Percentiles rank a stretch among this genome's conserved stretches.
These are phyloP conservation scores for Macroventuria anomochaeta DNA, from an alignment of 2,329 filamentous ascomycete species.

Conservation along the genomic window DNA sequence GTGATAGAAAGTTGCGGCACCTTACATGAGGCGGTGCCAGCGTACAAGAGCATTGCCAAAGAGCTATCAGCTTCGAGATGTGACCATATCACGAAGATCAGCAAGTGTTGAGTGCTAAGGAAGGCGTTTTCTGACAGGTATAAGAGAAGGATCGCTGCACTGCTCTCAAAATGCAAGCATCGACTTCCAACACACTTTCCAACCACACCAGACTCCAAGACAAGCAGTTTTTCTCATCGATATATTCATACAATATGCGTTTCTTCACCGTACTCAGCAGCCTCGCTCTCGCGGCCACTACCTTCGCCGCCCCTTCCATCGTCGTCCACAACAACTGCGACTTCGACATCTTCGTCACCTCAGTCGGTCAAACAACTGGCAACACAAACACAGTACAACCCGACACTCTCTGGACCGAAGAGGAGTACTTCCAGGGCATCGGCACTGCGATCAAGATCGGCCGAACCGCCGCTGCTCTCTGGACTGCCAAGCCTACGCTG, in stretches of 20 bases:
- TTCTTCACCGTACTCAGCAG: constrained; percentile 21
- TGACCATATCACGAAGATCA: background rate
- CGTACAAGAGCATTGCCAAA: constrained; percentile 18
- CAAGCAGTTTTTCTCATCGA: background rate
- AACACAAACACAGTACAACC: constrained; percentile 15
- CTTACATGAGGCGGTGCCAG: constrained; percentile 23
- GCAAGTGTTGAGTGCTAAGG: background rate
- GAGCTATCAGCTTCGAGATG: constrained; percentile 2
- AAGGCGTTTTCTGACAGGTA: background rate
- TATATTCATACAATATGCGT: constrained; percentile 22
- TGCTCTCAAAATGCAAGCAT: background rate
- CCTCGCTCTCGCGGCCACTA: constrained; percentile 21
- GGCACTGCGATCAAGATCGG: constrained; percentile 38
- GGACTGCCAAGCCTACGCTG: constrained; percentile 25
- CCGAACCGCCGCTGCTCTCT: constrained; percentile 18
- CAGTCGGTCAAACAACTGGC: constrained; percentile 17
- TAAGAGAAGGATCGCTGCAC: constrained; percentile 4
- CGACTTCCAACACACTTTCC: background rate
- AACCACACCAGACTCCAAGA: background rate
- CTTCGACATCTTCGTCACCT: constrained; percentile 31
- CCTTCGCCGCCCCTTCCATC: constrained; percentile 22
- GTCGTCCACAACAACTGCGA: constrained; percentile 36
- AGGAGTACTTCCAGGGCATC: constrained; percentile 22
- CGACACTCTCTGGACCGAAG: constrained; percentile 15
- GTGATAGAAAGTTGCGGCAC: constrained; percentile 7